Evolutionary conservation across 257 asterid species (phyloP).

Genomic region (Solanum clarkiae): DNA sequence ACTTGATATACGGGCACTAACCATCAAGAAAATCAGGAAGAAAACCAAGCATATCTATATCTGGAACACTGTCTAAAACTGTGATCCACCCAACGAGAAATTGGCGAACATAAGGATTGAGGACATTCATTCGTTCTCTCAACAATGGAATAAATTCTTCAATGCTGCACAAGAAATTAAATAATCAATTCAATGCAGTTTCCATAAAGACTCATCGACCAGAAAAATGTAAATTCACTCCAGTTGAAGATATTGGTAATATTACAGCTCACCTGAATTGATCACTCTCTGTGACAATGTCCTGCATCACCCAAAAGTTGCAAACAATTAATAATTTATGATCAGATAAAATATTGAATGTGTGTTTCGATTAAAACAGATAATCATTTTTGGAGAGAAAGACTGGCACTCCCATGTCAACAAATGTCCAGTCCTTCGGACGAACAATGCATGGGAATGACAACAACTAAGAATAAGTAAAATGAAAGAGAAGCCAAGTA

Average conservation of each 20-base stretch:
- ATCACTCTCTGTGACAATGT: slow-evolving; percentile 97
- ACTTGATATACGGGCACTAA: slow-evolving; percentile 19
- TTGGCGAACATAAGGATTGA: slow-evolving; percentile 95
- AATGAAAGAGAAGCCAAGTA: background rate
- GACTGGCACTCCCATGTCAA: background rate
- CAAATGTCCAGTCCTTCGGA: background rate
- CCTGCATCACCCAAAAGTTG: slow-evolving; percentile 44
- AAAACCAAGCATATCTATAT: slow-evolving; percentile 97
- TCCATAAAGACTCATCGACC: background rate
- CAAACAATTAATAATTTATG: background rate
- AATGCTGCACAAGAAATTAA: slow-evolving; percentile 39
- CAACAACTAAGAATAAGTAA: background rate
- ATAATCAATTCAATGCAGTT: background rate
- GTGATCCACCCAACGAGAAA: slow-evolving; percentile 99
- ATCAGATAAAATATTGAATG: background rate
- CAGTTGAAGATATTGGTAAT: background rate
- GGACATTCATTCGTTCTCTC: slow-evolving; percentile 97
- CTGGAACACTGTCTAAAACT: slow-evolving; percentile 98
- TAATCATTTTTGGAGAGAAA: background rate
- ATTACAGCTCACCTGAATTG: slow-evolving; percentile 68
- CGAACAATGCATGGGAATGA: background rate
- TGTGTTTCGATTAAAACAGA: background rate
- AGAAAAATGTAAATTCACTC: background rate
- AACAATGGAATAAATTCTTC: slow-evolving; percentile 96
- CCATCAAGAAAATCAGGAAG: slow-evolving; percentile 99